Evolutionary conservation across 441 rosid species (phyloP).

Genomic region (Kokia cookei): DNA sequence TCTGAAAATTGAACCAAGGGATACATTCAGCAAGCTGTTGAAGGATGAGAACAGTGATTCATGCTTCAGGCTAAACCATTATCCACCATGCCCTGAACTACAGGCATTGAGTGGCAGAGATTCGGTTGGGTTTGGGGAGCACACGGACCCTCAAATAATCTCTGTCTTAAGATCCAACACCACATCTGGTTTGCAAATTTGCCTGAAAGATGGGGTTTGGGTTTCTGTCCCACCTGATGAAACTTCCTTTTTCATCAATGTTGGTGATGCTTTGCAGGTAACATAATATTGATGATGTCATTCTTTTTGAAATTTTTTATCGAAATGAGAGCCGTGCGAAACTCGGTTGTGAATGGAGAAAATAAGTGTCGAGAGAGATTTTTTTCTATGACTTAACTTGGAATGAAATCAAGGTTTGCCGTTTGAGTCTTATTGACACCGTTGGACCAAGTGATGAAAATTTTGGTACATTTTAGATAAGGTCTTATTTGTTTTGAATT

Average conservation of each 20-base stretch:
- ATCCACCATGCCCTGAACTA: slow-evolving; percentile 34
- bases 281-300: neutral
- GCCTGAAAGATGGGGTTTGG: slow-evolving; percentile 49
- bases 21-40: slow-evolving; percentile 33
- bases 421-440: too few relatives aligned
- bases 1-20: slow-evolving; percentile 31
- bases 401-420: too few relatives aligned
- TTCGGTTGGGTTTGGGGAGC: slow-evolving; percentile 62
- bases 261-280: slow-evolving; percentile 70
- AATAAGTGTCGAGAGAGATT: neutral
- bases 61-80: slow-evolving; percentile 55
- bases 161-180: slow-evolving; percentile 61
- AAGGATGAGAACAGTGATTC: slow-evolving; percentile 49
- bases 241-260: slow-evolving; percentile 43
- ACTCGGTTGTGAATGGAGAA: neutral
- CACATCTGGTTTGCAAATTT: slow-evolving; percentile 52
- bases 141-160: slow-evolving; percentile 66
- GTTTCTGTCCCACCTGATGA: slow-evolving; percentile 52
- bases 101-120: slow-evolving; percentile 28
- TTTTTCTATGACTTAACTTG: neutral
- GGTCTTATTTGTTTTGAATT: too few relatives aligned
- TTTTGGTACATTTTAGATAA: too few relatives aligned
- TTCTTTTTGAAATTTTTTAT: neutral
- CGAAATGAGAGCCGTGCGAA: too few relatives aligned
- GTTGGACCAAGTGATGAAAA: too few relatives aligned